Base-by-base conservation (phyloP, 2,329 filamentous ascomycete species). In the Ceratocystis ficicola region DNA sequence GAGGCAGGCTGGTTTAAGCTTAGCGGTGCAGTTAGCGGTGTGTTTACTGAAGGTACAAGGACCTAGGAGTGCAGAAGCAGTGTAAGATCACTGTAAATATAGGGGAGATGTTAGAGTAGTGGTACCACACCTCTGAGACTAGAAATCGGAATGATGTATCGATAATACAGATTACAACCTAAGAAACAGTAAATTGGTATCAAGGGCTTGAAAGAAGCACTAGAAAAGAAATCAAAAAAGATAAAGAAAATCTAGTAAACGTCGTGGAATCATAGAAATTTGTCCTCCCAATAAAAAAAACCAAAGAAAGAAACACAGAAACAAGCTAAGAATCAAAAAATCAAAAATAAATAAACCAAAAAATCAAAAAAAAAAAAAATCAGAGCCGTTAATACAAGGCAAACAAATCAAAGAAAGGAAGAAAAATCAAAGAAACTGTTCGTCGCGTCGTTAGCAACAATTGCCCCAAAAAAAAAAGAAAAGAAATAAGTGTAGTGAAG, bases 171-270 rank as follows among this genome's bases (percentile, higher is more conserved):
- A 15, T 15, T 25, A 52, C 48, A 28, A 28, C 48, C 48, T 5
- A 50, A 20, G n/a, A 10, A 44, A 46, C n/a, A 62, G 41, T 17
- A 28, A 44, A 25, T 57, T 32, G 20, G 44, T 22, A 55, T 55
- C 44, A 55, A 36, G 28, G 15, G 62, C 17, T 32, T 50, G 41
- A 12, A 57, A 41, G 20, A 30, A 22, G 25, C n/a, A 12, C 17
- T 1, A 48, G 7, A 62, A 48, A 48, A 62, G 17, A 62, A 62
- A 41, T 10, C 5, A 44, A 28, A 62, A 61, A 46, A 61, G 36
- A 61, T 15, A 55, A 66, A 57, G 25, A 44, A 44, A 59, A 32
- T 59, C 55, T 59, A 59, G 52, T 25, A 59, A 36, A 36, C 32
- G 20, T 59, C 55, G 3, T 59, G 55, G 55, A 30, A 59, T 59